Evolutionary conservation across 1,139 yeast species (phyloP), one percentile per base, ranked within the genome.

Genomic region (Yamadazyma conglobata): DNA sequence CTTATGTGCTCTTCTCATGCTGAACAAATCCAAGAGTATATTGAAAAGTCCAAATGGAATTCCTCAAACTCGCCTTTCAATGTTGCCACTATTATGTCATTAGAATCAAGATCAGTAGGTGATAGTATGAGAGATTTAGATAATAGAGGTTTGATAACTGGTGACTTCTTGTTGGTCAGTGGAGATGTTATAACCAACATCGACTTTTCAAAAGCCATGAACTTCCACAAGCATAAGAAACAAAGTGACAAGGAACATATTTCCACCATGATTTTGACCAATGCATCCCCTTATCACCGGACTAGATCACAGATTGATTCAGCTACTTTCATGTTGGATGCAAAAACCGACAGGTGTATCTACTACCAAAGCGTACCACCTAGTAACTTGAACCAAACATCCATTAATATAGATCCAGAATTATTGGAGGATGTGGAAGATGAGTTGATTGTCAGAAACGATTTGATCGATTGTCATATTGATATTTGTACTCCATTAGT

Each of bases 121-220:
- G 98, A 91, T 62, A 95, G 95, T 18, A 83, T 91, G 94, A 74
- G 98, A 55, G 97, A 89, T 53, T 65, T 91, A 40, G 98, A 91
- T 56, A 81, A 86, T 39, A 72, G 95, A 50, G 96, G 96, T 2
- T 62, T 89, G 37, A 86, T 91, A 34, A 76, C 85, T 3, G 87
- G 93, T 10, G 99, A 91, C 58, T 91, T 91, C 48, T 63, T 93
- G 38, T 69, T 91, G 25, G 85, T 93, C 24, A 79, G 94, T 10
- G 98, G 98, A 35, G 98, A 91, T 54, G 94, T 91, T 17, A 89
- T 91, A 10, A 84, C 96, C 31, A 91, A 91, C 51, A 72, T 93
- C 38, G 93, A 89, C 50, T 79, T 89, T 42, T 70, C 70, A 28
- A 76, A 79, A 45, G 86, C 83, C 23, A 63, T 88, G 61, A 77